phyloP scores from a whole-genome alignment of 768 basidiomycete species.

The Boletellus ananas region DNA sequence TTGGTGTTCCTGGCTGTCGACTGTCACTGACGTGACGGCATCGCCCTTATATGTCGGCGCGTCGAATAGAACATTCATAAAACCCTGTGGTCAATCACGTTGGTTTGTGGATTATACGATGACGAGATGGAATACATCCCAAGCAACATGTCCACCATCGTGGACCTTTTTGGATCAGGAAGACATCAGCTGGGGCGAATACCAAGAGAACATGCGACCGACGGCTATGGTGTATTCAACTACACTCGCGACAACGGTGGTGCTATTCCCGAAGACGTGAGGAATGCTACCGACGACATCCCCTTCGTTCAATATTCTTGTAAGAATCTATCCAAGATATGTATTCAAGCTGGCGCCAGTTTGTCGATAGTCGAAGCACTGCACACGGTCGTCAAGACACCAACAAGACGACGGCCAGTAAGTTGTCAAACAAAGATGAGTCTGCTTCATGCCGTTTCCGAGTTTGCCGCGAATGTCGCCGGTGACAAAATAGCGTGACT shows the following conservation, averaged over 20 bases:
- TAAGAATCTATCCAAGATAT: slow-evolving; percentile 1
- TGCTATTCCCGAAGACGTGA: slow-evolving; percentile 39
- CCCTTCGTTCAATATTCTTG: slow-evolving; percentile 60
- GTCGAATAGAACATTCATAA: slow-evolving; percentile 41
- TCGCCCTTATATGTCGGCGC: slow-evolving; percentile 38
- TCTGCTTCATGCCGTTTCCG: slow-evolving; percentile 43
- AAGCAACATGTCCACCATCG: slow-evolving; percentile 49
- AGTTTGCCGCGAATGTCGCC: slow-evolving; percentile 45
- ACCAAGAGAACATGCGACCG: too few species aligned
- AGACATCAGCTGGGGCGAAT: too few species aligned
- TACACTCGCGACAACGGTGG: too few species aligned
- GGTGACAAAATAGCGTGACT: too few species aligned
- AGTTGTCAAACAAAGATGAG: background rate
- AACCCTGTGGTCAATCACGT: slow-evolving; percentile 43
- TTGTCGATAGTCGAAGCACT: slow-evolving; percentile 51
- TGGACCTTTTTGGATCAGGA: too few species aligned
- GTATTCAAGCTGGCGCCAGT: slow-evolving; percentile 8
- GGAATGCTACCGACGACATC: slow-evolving; percentile 45
- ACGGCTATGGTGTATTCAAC: too few species aligned
- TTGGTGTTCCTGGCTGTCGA: background rate
- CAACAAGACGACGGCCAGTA: slow-evolving; percentile 35
- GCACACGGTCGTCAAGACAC: slow-evolving; percentile 58
- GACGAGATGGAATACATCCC: slow-evolving; percentile 38
- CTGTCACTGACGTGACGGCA: slow-evolving; percentile 3
- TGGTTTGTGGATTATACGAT: slow-evolving; percentile 43